A percentile compares a stretch with the other conserved stretches of the same genome.
Conservation (phyloP, 2,329 filamentous ascomycete species). For the Diplocarpon mali region DNA sequence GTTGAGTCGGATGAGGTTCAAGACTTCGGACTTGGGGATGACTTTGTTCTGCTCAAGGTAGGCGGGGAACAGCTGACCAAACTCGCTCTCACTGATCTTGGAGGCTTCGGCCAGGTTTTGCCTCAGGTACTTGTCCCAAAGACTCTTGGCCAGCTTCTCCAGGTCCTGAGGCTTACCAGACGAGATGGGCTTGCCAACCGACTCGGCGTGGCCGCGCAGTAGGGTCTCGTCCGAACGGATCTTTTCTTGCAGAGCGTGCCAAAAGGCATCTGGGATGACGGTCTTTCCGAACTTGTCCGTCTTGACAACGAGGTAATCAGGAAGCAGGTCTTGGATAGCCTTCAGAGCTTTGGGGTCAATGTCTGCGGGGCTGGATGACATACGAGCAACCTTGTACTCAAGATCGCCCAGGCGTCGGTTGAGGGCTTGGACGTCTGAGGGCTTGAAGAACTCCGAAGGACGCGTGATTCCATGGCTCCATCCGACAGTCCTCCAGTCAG, state of each 20-base stretch:
- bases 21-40: conserved; percentile 37
- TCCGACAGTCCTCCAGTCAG: background rate
- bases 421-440: conserved; percentile 16
- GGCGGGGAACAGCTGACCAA: conserved; percentile 15
- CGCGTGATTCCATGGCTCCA: conserved; percentile 13
- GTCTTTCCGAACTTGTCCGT: conserved; percentile 39
- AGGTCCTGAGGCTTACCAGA: conserved; percentile 1
- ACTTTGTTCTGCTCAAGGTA: conserved; percentile 15
- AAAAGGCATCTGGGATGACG: conserved; percentile 50
- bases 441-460: conserved; percentile 11
- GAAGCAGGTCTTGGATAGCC: conserved; percentile 38
- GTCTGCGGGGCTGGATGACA: conserved; percentile 1
- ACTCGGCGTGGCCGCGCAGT: background rate
- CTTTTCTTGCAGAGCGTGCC: conserved; percentile 48
- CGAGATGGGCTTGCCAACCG: conserved; percentile 14
- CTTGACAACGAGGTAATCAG: conserved; percentile 44
- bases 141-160: conserved; percentile 8
- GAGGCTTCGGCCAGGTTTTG: conserved; percentile 11
- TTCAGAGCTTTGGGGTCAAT: conserved; percentile 27
- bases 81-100: conserved; percentile 8
- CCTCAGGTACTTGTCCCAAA: conserved; percentile 12
- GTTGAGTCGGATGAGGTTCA: conserved; percentile 90
- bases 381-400: conserved; percentile 16
- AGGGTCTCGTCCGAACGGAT: conserved; percentile 34
- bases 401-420: conserved; percentile 14